Base-by-base conservation (phyloP, 768 basidiomycete genomes). In the Xerocomellus amylosporus region DNA sequence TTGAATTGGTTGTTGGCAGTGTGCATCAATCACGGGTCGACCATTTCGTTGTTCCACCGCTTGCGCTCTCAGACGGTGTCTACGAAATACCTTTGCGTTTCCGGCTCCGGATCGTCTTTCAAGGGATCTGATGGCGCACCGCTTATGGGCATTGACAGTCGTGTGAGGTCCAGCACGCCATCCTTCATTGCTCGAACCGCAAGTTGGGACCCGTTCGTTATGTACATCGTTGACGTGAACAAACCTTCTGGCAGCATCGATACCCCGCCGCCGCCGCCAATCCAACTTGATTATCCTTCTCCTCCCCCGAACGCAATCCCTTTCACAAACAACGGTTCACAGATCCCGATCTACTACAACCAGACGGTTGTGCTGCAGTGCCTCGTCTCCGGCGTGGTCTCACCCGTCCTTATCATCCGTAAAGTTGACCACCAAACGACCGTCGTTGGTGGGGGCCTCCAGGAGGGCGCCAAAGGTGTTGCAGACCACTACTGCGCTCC, bases 161-260 rank as follows among this genome's bases (percentile, higher is more conserved):
- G 85, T 58, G 78, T 77, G 58, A 83, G 83, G 54, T 80, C 81
- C n/a, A 83, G 80, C 39, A 88, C 86, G 8, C 90, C 88, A 44
- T 94, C 88, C 26, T 93, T 94, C 71, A 90, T 93, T 64, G 90
- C 93, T 24, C 82, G 90, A 52, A 94, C 93, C 17, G 87, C 89
- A 34, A 87, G 88, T 63, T 95, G 93, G 93, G 90, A 95, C 73
- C 88, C 93, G 0, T 98, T 97, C 73, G 85, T 98, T 64, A 91
- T 98, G 82, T 98, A 97, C 76, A 93, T 97, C 58, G 94, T 97
- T 58, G 94, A 98, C 70, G 90, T 93, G 58, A 87, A 84, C 74
- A 88, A 88, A 65, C 88, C 92, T 19, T 79, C 83, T 19, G 86
- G 86, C 28, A 85, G 86, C 14, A 84, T 88, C 47, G 88, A 90